Conservation (phyloP, 1,139 yeast genomes). For the Pichia sp. region DNA sequence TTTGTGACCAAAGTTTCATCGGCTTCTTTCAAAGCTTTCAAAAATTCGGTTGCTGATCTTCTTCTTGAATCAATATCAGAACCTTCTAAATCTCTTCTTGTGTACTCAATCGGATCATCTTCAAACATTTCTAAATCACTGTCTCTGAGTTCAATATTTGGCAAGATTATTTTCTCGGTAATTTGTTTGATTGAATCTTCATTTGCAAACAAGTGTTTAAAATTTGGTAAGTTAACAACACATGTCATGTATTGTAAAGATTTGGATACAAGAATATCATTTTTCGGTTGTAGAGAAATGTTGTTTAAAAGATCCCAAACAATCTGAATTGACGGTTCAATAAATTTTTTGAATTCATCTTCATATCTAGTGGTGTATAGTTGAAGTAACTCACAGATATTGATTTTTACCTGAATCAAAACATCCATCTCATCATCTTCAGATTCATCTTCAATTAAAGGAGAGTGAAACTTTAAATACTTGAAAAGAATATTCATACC, state of each 20-base stretch:
- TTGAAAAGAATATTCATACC: slow-evolving; percentile 82
- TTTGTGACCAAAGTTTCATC: slow-evolving; percentile 69
- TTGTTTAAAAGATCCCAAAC: slow-evolving; percentile 73
- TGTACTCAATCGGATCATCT: slow-evolving; percentile 92
- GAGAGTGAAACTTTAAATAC: slow-evolving; percentile 57
- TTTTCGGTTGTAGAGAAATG: slow-evolving; percentile 64
- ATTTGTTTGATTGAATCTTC: slow-evolving; percentile 69
- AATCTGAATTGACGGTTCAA: slow-evolving; percentile 71
- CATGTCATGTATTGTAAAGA: slow-evolving; percentile 78
- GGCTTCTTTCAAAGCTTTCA: slow-evolving; percentile 77
- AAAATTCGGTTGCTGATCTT: slow-evolving; percentile 83
- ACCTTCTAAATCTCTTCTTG: slow-evolving; percentile 90
- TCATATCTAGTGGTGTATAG: slow-evolving; percentile 87
- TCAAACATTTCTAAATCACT: slow-evolving; percentile 89
- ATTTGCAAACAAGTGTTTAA: slow-evolving; percentile 56
- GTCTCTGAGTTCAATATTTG: slow-evolving; percentile 78
- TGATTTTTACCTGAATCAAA: slow-evolving; percentile 67
- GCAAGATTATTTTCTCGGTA: slow-evolving; percentile 76
- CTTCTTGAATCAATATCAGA: slow-evolving; percentile 90
- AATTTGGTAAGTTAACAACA: slow-evolving; percentile 63
- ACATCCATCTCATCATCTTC: slow-evolving; percentile 71
- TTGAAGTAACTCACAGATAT: slow-evolving; percentile 78
- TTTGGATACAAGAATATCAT: slow-evolving; percentile 78
- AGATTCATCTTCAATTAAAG: slow-evolving; percentile 45
- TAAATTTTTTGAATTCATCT: slow-evolving; percentile 74